These are phyloP conservation scores for Penicillium sp. DNA, from an alignment of 2,329 filamentous ascomycete species.

Conservation along the genomic window DNA sequence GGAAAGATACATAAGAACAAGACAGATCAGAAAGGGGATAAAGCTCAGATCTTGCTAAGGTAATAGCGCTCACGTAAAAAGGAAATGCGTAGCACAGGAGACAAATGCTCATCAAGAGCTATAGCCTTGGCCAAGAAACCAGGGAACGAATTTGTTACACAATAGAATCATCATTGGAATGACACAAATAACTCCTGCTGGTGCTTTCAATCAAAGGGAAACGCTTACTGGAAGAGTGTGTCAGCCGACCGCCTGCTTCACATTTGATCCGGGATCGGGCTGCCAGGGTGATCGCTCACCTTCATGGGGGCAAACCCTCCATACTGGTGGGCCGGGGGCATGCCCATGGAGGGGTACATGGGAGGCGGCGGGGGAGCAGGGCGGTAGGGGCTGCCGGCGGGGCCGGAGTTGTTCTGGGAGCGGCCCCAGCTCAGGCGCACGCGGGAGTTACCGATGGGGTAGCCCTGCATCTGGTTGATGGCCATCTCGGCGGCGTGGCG, in stretches of 20 bases:
- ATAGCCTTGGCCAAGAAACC: conserved; percentile 36
- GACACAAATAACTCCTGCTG: conserved; percentile 44
- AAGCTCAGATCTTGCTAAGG: conserved; percentile 39
- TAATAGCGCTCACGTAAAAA: conserved; percentile 41
- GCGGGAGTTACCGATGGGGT: conserved; percentile 97
- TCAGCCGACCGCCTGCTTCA: conserved; percentile 30
- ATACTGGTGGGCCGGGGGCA: conserved; percentile 63
- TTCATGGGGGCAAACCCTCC: conserved; percentile 66
- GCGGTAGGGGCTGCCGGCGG: conserved; percentile 92
- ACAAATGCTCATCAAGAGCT: conserved; percentile 46
- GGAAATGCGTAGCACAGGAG: conserved; percentile 43
- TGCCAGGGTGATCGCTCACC: conserved; percentile 47
- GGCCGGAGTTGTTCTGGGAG: conserved; percentile 97
- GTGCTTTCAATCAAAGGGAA: conserved; percentile 42
- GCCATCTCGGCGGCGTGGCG: conserved; percentile 99
- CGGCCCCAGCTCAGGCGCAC: conserved; percentile 97
- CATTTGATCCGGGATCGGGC: conserved; percentile 30
- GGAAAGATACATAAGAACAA: conserved; percentile 21
- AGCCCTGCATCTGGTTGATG: conserved; percentile 99
- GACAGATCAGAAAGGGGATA: conserved; percentile 14
- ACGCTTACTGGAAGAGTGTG: conserved; percentile 36
- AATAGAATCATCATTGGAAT: conserved; percentile 44
- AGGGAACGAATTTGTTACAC: conserved; percentile 39
- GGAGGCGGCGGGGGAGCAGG: conserved; percentile 76
- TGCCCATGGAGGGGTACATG: conserved; percentile 68